These are phyloP conservation scores for Coemansia sp. DNA, from an alignment of 192 early-diverging fungal genomes.

Conservation along the genomic window DNA sequence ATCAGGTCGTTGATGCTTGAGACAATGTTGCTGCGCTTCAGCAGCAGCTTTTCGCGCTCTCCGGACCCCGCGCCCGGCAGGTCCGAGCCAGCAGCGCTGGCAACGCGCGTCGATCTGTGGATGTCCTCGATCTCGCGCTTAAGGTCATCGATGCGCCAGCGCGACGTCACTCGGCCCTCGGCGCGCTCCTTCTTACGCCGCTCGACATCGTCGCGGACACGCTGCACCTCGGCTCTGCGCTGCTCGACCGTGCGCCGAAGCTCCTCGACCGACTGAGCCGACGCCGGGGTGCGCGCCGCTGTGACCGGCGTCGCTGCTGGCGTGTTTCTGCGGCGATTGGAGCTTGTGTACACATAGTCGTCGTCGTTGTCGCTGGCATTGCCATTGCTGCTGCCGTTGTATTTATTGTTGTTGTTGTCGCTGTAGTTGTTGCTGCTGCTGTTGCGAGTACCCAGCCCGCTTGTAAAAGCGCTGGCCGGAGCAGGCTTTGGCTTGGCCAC, in stretches of 20 bases:
- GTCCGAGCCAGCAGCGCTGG: not conserved
- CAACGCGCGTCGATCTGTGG: conserved; percentile 25
- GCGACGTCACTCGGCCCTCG: conserved; percentile 35
- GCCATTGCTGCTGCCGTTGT: not conserved
- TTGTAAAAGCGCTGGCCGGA: not conserved
- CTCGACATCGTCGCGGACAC: conserved; percentile 6
- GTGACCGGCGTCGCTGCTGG: conserved; percentile 10
- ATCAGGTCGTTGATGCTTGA: conserved; percentile 29
- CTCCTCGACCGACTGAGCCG: conserved; percentile 38
- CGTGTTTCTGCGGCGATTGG: conserved; percentile 20
- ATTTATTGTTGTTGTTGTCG: not conserved
- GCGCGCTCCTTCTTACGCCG: conserved; percentile 23
- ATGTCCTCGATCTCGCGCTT: conserved; percentile 47
- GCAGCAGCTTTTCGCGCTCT: conserved; percentile 22
- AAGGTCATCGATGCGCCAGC: conserved; percentile 45
- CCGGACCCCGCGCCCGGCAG: not conserved
- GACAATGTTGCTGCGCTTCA: conserved; percentile 24
- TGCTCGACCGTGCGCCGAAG: conserved; percentile 23
- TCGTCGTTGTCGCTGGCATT: conserved; percentile 18
- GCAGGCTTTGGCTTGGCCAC: not conserved
- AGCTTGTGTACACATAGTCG: conserved; percentile 26
- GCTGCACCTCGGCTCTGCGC: conserved; percentile 23
- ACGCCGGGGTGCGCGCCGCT: not conserved
- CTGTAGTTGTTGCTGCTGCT: not conserved
- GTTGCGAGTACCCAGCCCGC: not conserved